Percentiles rank a stretch among this genome's conserved stretches.
These are phyloP conservation scores for Samsoniella hepiali DNA, from an alignment of 2,329 filamentous ascomycete species.

Conservation along the genomic window DNA sequence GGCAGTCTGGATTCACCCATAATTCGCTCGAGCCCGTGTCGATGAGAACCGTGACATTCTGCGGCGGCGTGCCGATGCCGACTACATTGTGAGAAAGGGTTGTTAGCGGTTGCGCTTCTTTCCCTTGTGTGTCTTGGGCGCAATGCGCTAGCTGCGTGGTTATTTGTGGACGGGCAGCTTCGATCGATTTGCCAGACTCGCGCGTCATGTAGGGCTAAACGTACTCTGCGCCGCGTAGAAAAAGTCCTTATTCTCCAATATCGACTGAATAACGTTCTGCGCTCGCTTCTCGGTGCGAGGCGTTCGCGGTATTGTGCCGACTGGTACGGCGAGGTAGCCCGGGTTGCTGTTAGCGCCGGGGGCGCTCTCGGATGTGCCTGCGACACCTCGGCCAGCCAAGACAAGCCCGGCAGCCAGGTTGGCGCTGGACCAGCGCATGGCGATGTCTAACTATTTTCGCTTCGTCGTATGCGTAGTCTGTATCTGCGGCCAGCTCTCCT, in stretches of 20 bases:
- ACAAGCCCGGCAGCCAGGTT: constrained; percentile 14
- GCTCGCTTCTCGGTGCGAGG: constrained; percentile 6
- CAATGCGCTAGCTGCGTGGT: neutral
- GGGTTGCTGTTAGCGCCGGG: constrained; percentile 32
- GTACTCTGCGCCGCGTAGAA: constrained; percentile 40
- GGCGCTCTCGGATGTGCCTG: constrained; percentile 23
- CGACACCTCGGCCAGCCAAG: constrained; percentile 4
- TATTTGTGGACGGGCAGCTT: neutral
- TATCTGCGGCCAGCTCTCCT: neutral
- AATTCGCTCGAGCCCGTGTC: constrained; percentile 54
- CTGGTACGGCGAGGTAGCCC: constrained; percentile 37
- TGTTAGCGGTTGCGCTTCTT: constrained; percentile 5
- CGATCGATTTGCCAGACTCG: neutral
- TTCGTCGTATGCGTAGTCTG: neutral
- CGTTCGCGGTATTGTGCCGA: constrained; percentile 31
- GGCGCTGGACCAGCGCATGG: constrained; percentile 4
- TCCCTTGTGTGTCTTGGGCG: neutral
- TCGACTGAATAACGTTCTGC: constrained; percentile 28
- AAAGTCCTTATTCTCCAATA: constrained; percentile 35
- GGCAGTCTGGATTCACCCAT: constrained; percentile 53
- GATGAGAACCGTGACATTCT: constrained; percentile 45
- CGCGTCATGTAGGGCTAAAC: constrained; percentile 16
- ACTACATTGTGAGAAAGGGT: constrained; percentile 30
- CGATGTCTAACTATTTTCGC: neutral
- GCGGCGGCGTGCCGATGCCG: constrained; percentile 40